Evolutionary conservation across 176 grass and related monocot genomes (phyloP), one percentile per base, ranked within the genome.

Genomic region (Musa itinerans): DNA sequence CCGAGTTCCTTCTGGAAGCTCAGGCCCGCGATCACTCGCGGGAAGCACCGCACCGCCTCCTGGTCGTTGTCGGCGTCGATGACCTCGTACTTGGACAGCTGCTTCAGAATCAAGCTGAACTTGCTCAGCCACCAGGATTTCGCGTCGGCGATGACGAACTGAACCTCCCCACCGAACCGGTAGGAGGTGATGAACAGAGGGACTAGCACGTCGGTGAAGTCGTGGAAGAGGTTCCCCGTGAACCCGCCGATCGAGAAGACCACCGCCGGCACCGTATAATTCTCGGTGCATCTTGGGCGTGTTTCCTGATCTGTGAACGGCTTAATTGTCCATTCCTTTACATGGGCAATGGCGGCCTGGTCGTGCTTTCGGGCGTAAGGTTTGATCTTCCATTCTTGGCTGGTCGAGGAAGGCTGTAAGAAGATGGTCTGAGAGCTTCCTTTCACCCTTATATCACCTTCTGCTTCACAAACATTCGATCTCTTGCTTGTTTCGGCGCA

Each of bases 171-270:
- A 2, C 24, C 53, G 72, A 74, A 74, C 2, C 50, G 53, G 72
- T 54, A 26, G 53, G 72, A 10, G 7, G 72, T 74, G 72, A 57
- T 57, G 52, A 74, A 74, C 14, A 74, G 53, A 1, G 72, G 72
- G 72, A 74, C 72, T 4, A 74, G 22, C 72, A 74, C 72, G 53
- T 74, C 72, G 53, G 72, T 74, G 52, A 74, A 74, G 53, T 74
- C 72, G 52, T 74, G 72, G 72, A 74, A 54, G 11, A 74, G 72
- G 53, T 74, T 74, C 11, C 73, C 50, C 2, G 16, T 24, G 10
- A 84, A 83, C 21, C 93, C 93, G 73, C 90, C 90, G 82, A 55
- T 78, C 75, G 94, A 93, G 83, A 93, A 93, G 77, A 97, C 81
- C 76, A 97, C 83, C 0, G 80, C 90, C 12, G 94, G 94, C 8